Conservation (phyloP, 129 eudicot genomes). For the Daucus carota region DNA sequence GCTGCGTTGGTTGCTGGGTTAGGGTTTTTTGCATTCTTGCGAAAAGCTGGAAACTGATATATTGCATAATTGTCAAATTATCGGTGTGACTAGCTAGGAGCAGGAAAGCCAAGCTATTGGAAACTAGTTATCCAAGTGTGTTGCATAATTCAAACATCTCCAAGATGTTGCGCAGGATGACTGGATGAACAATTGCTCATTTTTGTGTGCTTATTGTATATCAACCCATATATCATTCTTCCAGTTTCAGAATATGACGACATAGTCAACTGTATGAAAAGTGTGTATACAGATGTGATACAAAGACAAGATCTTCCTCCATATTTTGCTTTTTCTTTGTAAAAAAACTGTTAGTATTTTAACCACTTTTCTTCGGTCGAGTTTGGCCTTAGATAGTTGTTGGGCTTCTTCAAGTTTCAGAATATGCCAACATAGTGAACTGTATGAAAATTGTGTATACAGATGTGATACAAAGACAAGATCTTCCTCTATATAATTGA, state of each 20-base stretch:
- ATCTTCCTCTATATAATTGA: not conserved
- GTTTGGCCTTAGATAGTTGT: too few species aligned
- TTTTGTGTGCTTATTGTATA: not conserved
- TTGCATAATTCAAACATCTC: not conserved
- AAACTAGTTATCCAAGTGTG: not conserved
- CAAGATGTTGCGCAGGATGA: too few species aligned
- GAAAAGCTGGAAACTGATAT: conserved; percentile 49
- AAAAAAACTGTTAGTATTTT: not conserved
- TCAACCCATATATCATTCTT: conserved; percentile 2
- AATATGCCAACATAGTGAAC: not conserved
- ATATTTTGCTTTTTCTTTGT: not conserved
- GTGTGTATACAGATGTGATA: not conserved
- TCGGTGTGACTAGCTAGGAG: not conserved
- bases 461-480: not conserved
- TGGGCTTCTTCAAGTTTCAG: not conserved
- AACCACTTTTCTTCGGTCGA: too few species aligned
- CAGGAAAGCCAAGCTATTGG: not conserved
- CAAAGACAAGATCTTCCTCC: not conserved
- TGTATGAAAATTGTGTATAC: conserved; percentile 7
- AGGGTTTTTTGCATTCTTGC: conserved; percentile 77
- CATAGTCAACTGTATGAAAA: not conserved
- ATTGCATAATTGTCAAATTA: not conserved
- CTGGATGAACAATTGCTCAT: too few species aligned
- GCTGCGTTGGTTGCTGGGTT: conserved; percentile 88
- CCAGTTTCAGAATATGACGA: not conserved